Evolutionary conservation across 768 basidiomycete genomes (phyloP).

Genomic region (Piloderma croceum): DNA sequence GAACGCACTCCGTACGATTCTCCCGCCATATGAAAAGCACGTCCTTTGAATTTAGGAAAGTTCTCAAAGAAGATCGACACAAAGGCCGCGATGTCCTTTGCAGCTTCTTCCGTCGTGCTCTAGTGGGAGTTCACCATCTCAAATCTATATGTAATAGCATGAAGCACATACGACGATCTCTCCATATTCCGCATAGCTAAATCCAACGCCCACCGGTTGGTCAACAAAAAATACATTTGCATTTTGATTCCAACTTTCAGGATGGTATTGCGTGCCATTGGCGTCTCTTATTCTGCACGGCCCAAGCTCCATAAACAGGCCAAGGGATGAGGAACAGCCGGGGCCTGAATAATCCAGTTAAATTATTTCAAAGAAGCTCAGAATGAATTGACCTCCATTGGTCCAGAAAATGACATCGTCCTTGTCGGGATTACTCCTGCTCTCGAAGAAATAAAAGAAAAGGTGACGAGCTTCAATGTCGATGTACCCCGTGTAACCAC

Average conservation of each 20-base stretch:
- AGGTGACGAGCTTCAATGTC: conserved; percentile 59
- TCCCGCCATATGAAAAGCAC: conserved; percentile 57
- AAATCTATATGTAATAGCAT: not conserved
- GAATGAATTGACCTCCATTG: conserved; percentile 46
- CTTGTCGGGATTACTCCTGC: conserved; percentile 48
- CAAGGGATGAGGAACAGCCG: conserved; percentile 53
- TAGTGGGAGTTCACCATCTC: conserved; percentile 14
- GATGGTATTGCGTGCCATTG: conserved; percentile 48
- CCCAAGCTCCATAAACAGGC: conserved; percentile 70
- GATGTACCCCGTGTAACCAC: conserved; percentile 62
- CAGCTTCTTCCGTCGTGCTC: conserved; percentile 63
- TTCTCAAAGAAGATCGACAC: conserved; percentile 70
- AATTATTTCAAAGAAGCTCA: too few relatives aligned
- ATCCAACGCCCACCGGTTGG: conserved; percentile 41
- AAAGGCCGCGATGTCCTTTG: conserved; percentile 66
- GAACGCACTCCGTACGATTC: conserved; percentile 48
- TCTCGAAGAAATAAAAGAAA: conserved; percentile 77
- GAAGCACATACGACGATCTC: conserved; percentile 44
- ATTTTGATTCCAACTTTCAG: conserved; percentile 63
- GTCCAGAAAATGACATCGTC: conserved; percentile 58
- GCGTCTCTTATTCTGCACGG: conserved; percentile 59
- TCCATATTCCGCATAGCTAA: conserved; percentile 52
- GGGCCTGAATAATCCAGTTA: too few relatives aligned
- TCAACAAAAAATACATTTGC: conserved; percentile 51
- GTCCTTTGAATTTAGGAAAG: conserved; percentile 65